Evolutionary conservation across 2,329 filamentous ascomycete species (phyloP).

Genomic region (Graphiopsis chlorocephala): DNA sequence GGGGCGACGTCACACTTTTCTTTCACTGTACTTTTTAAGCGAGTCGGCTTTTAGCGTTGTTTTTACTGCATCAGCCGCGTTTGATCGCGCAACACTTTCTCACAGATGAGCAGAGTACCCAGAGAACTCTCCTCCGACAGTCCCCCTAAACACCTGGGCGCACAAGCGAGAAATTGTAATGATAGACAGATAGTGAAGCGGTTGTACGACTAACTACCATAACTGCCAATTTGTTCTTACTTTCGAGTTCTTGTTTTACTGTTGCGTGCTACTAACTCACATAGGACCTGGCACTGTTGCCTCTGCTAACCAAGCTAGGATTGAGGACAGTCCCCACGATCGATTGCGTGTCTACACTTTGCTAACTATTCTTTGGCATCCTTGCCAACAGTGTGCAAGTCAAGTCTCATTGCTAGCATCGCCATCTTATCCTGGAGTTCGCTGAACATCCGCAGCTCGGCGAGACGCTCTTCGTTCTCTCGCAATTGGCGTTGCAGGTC

Average conservation of each 20-base stretch:
- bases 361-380: not conserved
- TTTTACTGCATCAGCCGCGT: not conserved
- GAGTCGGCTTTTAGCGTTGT: not conserved
- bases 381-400: not conserved
- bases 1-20: not conserved
- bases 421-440: constrained; percentile 1
- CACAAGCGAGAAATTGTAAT: not conserved
- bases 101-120: not conserved
- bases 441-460: not conserved
- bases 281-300: too few species aligned
- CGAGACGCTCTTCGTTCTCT: constrained; percentile 4
- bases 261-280: too few species aligned
- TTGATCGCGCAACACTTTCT: not conserved
- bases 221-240: too few species aligned
- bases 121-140: not conserved
- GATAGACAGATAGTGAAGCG: not conserved
- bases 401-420: constrained; percentile 8
- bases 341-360: too few species aligned
- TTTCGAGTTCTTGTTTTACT: too few species aligned
- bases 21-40: not conserved
- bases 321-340: too few species aligned
- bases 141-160: not conserved
- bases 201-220: not conserved
- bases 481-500: constrained; percentile 1
- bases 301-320: too few species aligned